Evolutionary conservation across 176 grass and related monocot genomes (phyloP).

Genomic region (Bolboschoenus planiculmis): DNA sequence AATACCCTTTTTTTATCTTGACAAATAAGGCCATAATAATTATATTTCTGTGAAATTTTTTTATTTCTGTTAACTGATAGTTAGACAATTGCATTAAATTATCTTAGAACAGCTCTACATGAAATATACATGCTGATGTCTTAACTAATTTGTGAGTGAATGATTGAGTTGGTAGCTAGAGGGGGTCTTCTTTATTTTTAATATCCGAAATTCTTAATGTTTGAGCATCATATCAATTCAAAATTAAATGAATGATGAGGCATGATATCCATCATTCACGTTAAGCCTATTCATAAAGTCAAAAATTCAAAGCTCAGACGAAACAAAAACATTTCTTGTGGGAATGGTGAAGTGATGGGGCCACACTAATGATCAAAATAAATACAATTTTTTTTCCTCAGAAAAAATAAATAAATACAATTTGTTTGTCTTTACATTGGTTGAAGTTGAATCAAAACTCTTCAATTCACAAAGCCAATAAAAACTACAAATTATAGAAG

Average conservation of each 20-base stretch:
- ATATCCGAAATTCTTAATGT: background rate
- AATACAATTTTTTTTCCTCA: background rate
- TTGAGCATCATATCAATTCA: background rate
- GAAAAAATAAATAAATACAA: background rate
- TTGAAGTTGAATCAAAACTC: background rate
- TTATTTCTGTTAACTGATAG: no score
- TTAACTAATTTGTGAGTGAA: no score
- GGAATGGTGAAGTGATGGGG: constrained; percentile 4
- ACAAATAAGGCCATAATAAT: no score
- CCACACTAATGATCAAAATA: background rate
- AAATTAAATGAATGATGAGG: background rate
- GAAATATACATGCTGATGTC: no score
- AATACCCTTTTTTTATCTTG: no score
- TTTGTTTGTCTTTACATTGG: background rate
- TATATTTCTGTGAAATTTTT: no score
- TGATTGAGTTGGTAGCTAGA: no score
- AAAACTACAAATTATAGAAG: background rate
- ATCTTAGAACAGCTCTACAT: no score
- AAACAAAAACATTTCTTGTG: background rate
- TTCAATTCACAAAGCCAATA: background rate
- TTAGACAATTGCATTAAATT: no score
- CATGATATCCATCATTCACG: background rate
- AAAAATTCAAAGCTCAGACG: background rate
- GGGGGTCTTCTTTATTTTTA: no score
- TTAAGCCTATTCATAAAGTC: background rate